Evolutionary conservation across 441 rosid species (phyloP).

Genomic region (Breynia disticha): DNA sequence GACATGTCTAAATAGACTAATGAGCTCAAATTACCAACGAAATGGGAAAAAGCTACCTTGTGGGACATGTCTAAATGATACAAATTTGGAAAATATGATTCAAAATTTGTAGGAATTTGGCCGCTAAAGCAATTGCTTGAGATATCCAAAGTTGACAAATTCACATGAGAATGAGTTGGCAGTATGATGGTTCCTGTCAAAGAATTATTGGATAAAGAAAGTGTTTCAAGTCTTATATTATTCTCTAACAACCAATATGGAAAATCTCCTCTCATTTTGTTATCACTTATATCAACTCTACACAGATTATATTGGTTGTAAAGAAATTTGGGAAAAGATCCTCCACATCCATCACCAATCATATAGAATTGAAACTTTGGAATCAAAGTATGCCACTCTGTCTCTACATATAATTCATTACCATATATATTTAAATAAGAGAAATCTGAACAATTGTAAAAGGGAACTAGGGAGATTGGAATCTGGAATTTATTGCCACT

Average conservation of each 20-base stretch:
- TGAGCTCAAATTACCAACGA: constrained; percentile 1
- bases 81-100: constrained; percentile 8
- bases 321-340: constrained; percentile 14
- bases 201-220: constrained; percentile 6
- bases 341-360: background rate
- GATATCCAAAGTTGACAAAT: background rate
- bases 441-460: background rate
- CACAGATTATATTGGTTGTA: constrained; percentile 13
- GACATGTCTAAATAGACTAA: background rate
- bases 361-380: background rate
- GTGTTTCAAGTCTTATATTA: constrained; percentile 7
- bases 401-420: background rate
- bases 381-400: background rate
- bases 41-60: constrained; percentile 16
- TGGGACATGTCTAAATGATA: background rate
- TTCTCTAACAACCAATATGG: constrained; percentile 17
- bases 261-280: background rate
- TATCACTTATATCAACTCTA: background rate
- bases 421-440: too few relatives aligned
- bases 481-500: background rate
- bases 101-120: constrained; percentile 9
- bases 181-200: constrained; percentile 10
- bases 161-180: constrained; percentile 8
- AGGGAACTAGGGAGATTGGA: background rate
- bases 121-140: constrained; percentile 12